phyloP scores from a whole-genome alignment of 306 rosid species.

The Boehmeria nivea region DNA sequence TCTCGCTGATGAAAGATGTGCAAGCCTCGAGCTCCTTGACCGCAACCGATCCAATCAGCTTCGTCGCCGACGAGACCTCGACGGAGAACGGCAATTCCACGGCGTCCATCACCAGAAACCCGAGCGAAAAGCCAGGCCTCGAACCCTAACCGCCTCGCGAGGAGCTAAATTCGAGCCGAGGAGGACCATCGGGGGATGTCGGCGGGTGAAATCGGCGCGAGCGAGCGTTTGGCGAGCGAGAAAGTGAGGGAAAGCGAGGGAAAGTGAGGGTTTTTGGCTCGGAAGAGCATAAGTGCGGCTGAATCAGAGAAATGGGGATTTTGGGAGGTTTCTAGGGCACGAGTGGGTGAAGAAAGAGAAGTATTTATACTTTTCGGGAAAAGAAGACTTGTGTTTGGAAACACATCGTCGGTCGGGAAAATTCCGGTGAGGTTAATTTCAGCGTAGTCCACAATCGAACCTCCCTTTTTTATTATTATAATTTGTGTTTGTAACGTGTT shows the following conservation, averaged over 20 bases:
- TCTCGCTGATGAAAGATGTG: slow-evolving; percentile 28
- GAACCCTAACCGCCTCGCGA: slow-evolving; percentile 20
- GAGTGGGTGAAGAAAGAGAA: slow-evolving; percentile 39
- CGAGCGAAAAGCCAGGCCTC: slow-evolving; percentile 19
- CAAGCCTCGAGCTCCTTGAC: slow-evolving; percentile 43
- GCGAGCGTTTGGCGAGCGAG: slow-evolving; percentile 5
- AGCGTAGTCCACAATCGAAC: slow-evolving; percentile 13
- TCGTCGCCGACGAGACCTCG: slow-evolving; percentile 37
- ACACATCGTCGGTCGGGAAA: slow-evolving; percentile 46
- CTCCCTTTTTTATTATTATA: neutral
- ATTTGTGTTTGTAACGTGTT: neutral
- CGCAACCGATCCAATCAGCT: slow-evolving; percentile 51
- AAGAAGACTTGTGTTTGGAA: slow-evolving; percentile 36
- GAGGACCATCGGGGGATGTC: slow-evolving; percentile 1
- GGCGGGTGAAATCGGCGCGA: neutral
- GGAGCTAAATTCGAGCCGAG: slow-evolving; percentile 1
- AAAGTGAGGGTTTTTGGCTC: slow-evolving; percentile 29
- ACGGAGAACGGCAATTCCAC: slow-evolving; percentile 49
- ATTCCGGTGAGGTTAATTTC: slow-evolving; percentile 62
- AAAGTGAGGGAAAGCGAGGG: slow-evolving; percentile 15
- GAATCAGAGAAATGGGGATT: slow-evolving; percentile 11
- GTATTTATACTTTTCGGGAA: slow-evolving; percentile 99
- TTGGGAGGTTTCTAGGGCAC: slow-evolving; percentile 79
- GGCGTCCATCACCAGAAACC: slow-evolving; percentile 44
- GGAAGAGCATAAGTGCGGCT: no score